Evolutionary conservation across 2,329 filamentous ascomycete genomes (phyloP), one percentile per base, ranked within the genome.

Genomic region (Talaromyces piceae): DNA sequence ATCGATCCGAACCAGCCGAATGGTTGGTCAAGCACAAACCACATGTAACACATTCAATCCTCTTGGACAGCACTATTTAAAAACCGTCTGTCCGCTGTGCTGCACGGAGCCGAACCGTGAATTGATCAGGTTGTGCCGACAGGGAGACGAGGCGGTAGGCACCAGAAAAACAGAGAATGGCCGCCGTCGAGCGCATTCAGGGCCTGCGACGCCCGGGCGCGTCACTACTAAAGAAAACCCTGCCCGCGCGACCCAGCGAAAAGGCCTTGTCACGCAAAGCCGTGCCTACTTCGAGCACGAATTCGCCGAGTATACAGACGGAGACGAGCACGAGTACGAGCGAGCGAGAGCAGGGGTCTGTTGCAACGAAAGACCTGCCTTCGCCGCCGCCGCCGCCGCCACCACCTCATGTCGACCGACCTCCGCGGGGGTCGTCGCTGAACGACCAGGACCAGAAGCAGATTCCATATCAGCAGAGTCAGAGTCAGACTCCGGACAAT

Each of bases 121-220:
- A n/a, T n/a, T n/a, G n/a, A n/a, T n/a, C n/a, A n/a, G n/a, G 16
- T 9, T 20, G 16, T 9, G 5, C 7, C 11, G 26, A 28, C 26
- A 28, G 11, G 26, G 7, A 16, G 16, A 7, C 16, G 6, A 18
- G 33, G 12, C 20, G 33, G 16, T 37, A n/a, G n/a, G n/a, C n/a
- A n/a, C n/a, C n/a, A n/a, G n/a, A n/a, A n/a, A n/a, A n/a, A n/a
- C n/a, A n/a, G n/a, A n/a, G n/a, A 26, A 54, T 54, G 52, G 52
- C 48, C 37, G 33, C 48, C 5, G 28, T 54, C 22, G 52, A 54
- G 28, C 52, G 52, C 20, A 47, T 54, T 12, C 52, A 54, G 23
- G 52, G 52, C 39, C 45, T 54, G 26, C 52, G 52, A 22, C 52
- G 52, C 28, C 52, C 52, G 2, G 52, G 52, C 22, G 52, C 52